phyloP scores from a whole-genome alignment of 176 grass and related monocot genomes.

The Pontederia paniculata region DNA sequence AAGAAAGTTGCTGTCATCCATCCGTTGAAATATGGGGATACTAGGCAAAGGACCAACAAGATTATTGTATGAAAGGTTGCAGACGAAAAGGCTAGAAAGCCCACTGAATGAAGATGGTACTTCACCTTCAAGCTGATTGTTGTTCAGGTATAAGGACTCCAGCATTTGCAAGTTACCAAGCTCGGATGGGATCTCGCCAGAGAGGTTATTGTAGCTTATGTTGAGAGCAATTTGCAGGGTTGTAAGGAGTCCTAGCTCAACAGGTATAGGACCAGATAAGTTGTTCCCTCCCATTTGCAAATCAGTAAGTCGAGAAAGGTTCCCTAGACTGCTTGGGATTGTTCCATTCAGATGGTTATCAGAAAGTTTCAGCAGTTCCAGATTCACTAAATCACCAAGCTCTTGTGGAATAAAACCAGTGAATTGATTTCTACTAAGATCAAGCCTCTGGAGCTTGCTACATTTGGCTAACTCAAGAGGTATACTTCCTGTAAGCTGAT shows the following conservation, averaged over 20 bases:
- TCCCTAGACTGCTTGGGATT: conserved; percentile 62
- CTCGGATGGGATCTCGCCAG: conserved; percentile 58
- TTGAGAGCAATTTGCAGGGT: conserved; percentile 88
- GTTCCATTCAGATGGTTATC: conserved; percentile 78
- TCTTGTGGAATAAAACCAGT: conserved; percentile 53
- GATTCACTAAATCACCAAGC: conserved; percentile 59
- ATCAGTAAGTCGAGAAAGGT: conserved; percentile 61
- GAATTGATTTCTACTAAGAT: conserved; percentile 73
- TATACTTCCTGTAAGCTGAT: conserved; percentile 47
- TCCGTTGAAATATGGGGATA: conserved; percentile 46
- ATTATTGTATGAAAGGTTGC: conserved; percentile 93
- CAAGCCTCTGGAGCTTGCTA: conserved; percentile 86
- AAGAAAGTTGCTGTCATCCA: conserved; percentile 85
- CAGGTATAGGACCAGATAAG: conserved; percentile 48
- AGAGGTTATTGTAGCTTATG: conserved; percentile 75
- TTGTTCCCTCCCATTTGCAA: conserved; percentile 84
- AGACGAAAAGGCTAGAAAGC: conserved; percentile 68
- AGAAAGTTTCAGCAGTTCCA: conserved; percentile 73
- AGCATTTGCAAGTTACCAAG: conserved; percentile 83
- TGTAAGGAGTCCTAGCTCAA: conserved; percentile 64
- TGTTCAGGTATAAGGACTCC: conserved; percentile 70
- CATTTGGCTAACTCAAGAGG: conserved; percentile 52
- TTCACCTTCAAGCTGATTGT: conserved; percentile 75
- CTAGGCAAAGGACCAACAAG: conserved; percentile 61
- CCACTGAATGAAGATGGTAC: conserved; percentile 60